A percentile compares a stretch with the other conserved stretches of the same genome.
Conservation (phyloP, 2,329 filamentous ascomycete species). For the Dissoconium aciculare region DNA sequence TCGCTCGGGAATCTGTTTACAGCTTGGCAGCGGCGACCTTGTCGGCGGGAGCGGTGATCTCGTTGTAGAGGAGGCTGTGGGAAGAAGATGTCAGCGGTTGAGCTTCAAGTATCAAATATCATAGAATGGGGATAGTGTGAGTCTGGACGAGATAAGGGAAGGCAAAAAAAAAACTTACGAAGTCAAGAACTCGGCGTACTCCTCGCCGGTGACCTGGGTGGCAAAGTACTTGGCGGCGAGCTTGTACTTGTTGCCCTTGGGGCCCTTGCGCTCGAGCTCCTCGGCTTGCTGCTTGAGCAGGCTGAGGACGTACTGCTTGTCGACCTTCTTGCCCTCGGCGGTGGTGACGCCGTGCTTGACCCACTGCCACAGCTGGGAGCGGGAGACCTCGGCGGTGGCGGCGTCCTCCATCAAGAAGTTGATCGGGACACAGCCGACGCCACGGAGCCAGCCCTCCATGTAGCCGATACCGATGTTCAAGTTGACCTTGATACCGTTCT, state of each 20-base stretch:
- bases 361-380: slow-evolving; percentile 96
- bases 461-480: slow-evolving; percentile 91
- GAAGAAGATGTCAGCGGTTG: slow-evolving; percentile 14
- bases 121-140: slow-evolving; percentile 2
- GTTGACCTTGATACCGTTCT: slow-evolving; percentile 94
- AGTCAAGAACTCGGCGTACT: slow-evolving; percentile 93
- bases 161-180: slow-evolving; percentile 38
- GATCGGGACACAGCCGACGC: slow-evolving; percentile 90
- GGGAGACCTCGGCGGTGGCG: slow-evolving; percentile 88
- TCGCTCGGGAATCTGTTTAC: too few relatives aligned
- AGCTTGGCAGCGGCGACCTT: slow-evolving; percentile 40
- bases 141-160: slow-evolving; percentile 2
- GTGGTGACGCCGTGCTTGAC: slow-evolving; percentile 58
- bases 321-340: slow-evolving; percentile 77
- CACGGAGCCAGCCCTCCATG: slow-evolving; percentile 97
- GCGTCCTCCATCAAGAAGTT: slow-evolving; percentile 98
- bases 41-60: slow-evolving; percentile 61
- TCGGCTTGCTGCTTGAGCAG: slow-evolving; percentile 76
- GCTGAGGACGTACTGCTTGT: slow-evolving; percentile 79
- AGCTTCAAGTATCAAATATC: slow-evolving; percentile 9
- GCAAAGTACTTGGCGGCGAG: slow-evolving; percentile 88
- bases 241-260: slow-evolving; percentile 80
- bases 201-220: slow-evolving; percentile 85
- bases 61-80: slow-evolving; percentile 66
- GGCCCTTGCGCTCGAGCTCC: slow-evolving; percentile 55